Base-by-base conservation (phyloP, 495 filamentous ascomycete species). In the Pyrenopolyporus hunteri region DNA sequence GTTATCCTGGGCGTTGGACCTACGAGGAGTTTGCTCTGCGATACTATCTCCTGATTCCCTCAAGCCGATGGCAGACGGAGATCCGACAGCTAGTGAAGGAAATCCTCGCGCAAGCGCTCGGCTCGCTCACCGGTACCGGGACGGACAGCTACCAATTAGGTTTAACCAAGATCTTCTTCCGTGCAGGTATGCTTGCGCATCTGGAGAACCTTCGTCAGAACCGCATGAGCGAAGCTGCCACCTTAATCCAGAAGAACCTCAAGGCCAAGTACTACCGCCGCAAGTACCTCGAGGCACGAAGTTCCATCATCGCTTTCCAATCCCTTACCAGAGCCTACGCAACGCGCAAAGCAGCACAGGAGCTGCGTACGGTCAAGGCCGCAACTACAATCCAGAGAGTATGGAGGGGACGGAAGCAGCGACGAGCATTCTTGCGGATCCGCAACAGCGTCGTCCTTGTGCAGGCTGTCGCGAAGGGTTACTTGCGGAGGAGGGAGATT, bases 221-320 rank as follows among this genome's bases (percentile, higher is more conserved):
- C 51, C 83, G 92, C 32, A 79, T 99, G 71, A 98, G 94, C 71
- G 90, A 93, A 64, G 97, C 93, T 67, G 94, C 94, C 4, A 88
- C 97, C 57, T 90, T 99, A 87, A 99, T 99, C 63, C 94, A 99
- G 73, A 99, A 99, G 86, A 99, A 99, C 69, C 76, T 99, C 56
- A 89, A 85, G 46, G 90, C 89, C 74, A 97, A 97, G 74, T 97
- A 96, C 72, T 95, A 97, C 74, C 87, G 94, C 35, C 89, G 89
- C 67, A 90, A 87, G 68, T 99, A 96, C 71, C 83, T 99, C 32
- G 89, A 93, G 62, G 91, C 93, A 46, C 83, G 93, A 33, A 80
- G 82, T 28, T 86, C 92, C 9, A 92, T 98, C 67, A 79, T 96
- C 35, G 76, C 82, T 6, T 86, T 93, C 49, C 94, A 99, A 70